phyloP scores from a whole-genome alignment of 208 protist species.

The Acanthamoeba royreba region DNA sequence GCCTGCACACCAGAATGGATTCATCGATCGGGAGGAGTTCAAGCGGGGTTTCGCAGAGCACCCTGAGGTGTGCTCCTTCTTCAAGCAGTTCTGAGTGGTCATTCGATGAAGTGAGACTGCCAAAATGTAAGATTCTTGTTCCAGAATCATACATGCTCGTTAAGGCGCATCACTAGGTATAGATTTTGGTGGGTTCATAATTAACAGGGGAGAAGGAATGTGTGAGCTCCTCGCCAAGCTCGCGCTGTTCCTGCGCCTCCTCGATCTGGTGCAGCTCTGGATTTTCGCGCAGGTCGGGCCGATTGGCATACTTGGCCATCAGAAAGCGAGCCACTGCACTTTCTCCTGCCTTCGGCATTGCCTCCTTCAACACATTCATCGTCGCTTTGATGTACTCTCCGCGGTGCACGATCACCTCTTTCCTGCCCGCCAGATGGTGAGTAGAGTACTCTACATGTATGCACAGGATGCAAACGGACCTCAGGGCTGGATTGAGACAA shows the following conservation, averaged over 20 bases:
- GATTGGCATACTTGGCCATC: background rate
- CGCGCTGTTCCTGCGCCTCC: background rate
- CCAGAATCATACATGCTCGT: too few species aligned
- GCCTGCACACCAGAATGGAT: background rate
- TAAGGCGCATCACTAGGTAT: background rate
- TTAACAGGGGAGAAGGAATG: background rate
- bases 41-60: background rate
- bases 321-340: background rate
- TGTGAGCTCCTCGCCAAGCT: background rate
- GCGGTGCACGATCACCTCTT: background rate
- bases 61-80: slow-evolving; percentile 37
- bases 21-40: background rate
- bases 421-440: background rate
- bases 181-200: background rate
- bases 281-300: background rate
- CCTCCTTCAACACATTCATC: background rate
- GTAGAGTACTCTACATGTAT: background rate
- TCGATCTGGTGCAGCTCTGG: background rate
- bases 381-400: background rate
- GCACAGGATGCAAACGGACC: background rate
- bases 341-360: background rate
- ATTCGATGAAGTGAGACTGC: background rate
- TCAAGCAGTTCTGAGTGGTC: slow-evolving; percentile 41
- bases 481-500: background rate
- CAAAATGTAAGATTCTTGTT: background rate